Evolutionary conservation across 768 basidiomycete genomes (phyloP), one percentile per base, ranked within the genome.

Genomic region (Mycena metata): DNA sequence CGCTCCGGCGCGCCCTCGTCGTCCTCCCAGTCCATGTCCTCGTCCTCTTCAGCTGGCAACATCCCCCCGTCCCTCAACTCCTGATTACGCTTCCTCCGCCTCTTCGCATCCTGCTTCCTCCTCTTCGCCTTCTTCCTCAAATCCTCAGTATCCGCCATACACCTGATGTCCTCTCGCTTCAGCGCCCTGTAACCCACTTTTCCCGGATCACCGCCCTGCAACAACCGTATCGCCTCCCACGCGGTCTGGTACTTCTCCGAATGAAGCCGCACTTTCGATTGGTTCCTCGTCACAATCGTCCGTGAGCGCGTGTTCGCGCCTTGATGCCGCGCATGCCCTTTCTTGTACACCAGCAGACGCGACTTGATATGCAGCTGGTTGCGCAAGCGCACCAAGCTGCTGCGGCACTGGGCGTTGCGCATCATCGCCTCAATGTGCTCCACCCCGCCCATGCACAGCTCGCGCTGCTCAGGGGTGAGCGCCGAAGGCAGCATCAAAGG

Each of bases 161-260:
- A 69, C 16, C 67, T 54, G 42, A 63, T 58, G 39, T 69, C 54
- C 39, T 39, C 11, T 2, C 39, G 39, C 39, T 10, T 39, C 39
- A 39, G 39, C 10, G 9, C 39, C 15, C 15, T 3, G 5, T 10
- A 39, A 2, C 39, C 39, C 39, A 39, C 39, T 10, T 5, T 39
- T 10, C 5, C 3, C 39, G 39, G 5, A 10, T 39, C 39, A 10
- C 39, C 39, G 39, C 39, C 39, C 5, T 39, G 5, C 11, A 39
- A 15, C 39, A 11, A 10, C 2, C 39, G 15, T 11, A 17, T 7
- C 13, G 73, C 72, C 10, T 23, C n/a, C 50, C 64, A 59, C 8
- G 71, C 72, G 8, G 17, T 46, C 5, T 50, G 51, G 42, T 67
- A 74, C 30, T 60, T 72, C 26, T 69, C 62, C 1, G 57, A 55